A percentile compares a stretch with the other conserved stretches of the same genome.
Evolutionary conservation across 1,139 yeast genomes (phyloP).

Genomic region (Diutina siamensis): DNA sequence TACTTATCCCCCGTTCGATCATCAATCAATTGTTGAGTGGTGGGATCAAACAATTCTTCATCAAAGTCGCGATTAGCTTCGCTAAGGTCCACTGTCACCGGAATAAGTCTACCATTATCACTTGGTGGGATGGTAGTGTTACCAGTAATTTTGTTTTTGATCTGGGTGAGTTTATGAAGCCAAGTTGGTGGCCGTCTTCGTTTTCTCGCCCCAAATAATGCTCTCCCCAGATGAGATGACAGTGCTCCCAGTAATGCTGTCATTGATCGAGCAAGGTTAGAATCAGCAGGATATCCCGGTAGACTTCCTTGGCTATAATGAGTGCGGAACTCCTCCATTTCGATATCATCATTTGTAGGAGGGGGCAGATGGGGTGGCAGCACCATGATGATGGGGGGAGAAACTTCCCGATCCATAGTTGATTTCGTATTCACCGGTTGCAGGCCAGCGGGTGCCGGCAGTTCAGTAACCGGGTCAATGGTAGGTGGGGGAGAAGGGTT

Average conservation of each 20-base stretch:
- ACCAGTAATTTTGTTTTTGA: slow-evolving; percentile 5
- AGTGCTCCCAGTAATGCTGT: background rate
- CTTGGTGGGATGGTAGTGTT: background rate
- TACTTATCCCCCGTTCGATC: slow-evolving; percentile 60
- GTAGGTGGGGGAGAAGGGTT: background rate
- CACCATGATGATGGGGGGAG: background rate
- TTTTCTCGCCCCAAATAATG: background rate
- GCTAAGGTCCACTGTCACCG: background rate
- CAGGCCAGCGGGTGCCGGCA: background rate
- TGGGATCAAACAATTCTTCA: background rate
- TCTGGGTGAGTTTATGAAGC: background rate
- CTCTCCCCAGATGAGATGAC: background rate
- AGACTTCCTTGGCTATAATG: background rate
- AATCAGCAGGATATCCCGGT: background rate
- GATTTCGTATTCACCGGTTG: background rate
- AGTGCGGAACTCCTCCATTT: background rate
- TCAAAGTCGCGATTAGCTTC: background rate
- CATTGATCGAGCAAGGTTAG: background rate
- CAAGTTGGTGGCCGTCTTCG: background rate
- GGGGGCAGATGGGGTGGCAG: background rate
- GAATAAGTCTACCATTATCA: background rate
- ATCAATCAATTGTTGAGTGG: slow-evolving; percentile 28
- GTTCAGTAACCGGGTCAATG: background rate
- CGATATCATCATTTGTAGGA: background rate
- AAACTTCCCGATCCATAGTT: background rate